These are phyloP conservation scores for Limnomonas spitsbergensis DNA, from an alignment of 139 green algal species.

Conservation along the genomic window DNA sequence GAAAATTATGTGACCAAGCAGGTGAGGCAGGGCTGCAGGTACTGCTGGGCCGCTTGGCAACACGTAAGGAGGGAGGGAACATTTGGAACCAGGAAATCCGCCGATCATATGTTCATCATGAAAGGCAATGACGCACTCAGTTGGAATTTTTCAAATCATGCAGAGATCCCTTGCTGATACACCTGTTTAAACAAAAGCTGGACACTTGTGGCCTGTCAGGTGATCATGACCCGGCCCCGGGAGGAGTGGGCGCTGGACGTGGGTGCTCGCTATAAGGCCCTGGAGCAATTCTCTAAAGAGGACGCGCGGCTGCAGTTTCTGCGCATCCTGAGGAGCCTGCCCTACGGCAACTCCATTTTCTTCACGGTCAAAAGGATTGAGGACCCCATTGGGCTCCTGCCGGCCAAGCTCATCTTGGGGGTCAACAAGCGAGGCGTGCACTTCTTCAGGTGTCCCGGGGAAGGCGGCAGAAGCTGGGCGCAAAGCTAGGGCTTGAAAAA, in stretches of 20 bases:
- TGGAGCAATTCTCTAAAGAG: constrained; percentile 83
- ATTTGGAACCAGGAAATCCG: too few species aligned
- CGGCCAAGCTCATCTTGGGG: constrained; percentile 88
- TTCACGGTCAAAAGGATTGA: constrained; percentile 78
- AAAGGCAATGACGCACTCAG: too few species aligned
- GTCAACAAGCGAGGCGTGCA: constrained; percentile 96
- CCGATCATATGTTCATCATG: too few species aligned
- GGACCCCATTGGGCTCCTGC: constrained; percentile 94
- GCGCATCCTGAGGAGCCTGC: constrained; percentile 88
- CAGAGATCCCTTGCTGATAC: too few species aligned
- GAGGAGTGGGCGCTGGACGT: constrained; percentile 84
- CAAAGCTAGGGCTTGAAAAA: too few species aligned
- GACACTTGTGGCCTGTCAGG: neutral
- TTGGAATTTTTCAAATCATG: too few species aligned
- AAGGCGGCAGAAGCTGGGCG: too few species aligned
- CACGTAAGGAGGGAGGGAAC: too few species aligned
- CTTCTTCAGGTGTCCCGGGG: constrained; percentile 60
- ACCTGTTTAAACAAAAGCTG: too few species aligned
- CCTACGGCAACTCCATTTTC: constrained; percentile 82
- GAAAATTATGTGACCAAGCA: constrained; percentile 63
- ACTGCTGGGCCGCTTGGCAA: too few species aligned
- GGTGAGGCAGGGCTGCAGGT: too few species aligned
- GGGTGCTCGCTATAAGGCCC: constrained; percentile 66
- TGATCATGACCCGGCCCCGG: constrained; percentile 31
- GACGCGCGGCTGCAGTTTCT: constrained; percentile 89